Conservation (phyloP, 257 asterid species). For the Ilex aquifolium region DNA sequence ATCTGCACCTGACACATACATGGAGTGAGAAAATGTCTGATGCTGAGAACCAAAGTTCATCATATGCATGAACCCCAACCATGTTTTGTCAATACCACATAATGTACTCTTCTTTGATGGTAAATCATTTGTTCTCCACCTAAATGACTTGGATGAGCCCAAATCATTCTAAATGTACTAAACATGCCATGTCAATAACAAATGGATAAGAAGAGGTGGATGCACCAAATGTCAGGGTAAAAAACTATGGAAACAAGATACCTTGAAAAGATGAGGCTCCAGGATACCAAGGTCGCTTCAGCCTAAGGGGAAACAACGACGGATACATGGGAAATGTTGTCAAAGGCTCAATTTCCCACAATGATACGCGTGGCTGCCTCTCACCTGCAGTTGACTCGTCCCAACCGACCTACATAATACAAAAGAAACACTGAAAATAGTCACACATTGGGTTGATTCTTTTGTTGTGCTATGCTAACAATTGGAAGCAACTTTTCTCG, state of each 20-base stretch:
- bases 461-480: too few species aligned
- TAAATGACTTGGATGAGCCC: too few species aligned
- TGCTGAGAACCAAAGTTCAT: too few species aligned
- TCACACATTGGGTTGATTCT: not conserved
- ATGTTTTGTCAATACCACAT: too few species aligned
- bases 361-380: conserved; percentile 90
- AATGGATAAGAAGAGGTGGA: conserved; percentile 9
- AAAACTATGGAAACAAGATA: conserved; percentile 10
- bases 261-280: conserved; percentile 94
- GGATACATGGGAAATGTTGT: conserved; percentile 98
- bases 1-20: too few species aligned
- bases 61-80: too few species aligned
- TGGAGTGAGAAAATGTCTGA: too few species aligned
- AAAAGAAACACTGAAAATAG: not conserved
- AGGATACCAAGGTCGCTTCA: conserved; percentile 94
- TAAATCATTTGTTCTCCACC: too few species aligned
- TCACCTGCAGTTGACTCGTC: conserved; percentile 99
- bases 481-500: too few species aligned
- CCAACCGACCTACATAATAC: conserved; percentile 79
- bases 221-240: not conserved
- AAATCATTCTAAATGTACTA: too few species aligned
- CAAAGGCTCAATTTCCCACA: conserved; percentile 97
- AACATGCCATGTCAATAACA: not conserved
- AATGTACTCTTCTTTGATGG: too few species aligned
- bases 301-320: conserved; percentile 78